These are phyloP conservation scores for Umbilicaria muhlenbergii DNA, from an alignment of 495 filamentous ascomycete genomes.

Conservation along the genomic window DNA sequence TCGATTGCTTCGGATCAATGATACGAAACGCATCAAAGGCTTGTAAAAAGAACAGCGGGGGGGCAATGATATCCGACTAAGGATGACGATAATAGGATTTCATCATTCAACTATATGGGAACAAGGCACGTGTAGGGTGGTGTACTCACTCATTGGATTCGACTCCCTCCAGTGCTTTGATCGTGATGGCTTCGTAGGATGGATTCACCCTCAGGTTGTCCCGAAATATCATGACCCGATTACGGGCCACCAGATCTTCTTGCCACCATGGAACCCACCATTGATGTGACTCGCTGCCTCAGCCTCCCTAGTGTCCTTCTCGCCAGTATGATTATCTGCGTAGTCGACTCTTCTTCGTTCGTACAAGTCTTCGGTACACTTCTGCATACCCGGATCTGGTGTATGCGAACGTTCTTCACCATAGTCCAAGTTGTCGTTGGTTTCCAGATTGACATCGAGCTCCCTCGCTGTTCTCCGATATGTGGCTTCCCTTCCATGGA, in stretches of 20 bases:
- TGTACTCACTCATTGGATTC: neutral
- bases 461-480: slow-evolving; percentile 7
- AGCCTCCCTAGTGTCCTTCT: too few species aligned
- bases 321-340: too few species aligned
- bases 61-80: slow-evolving; percentile 17
- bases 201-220: neutral
- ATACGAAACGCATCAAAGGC: slow-evolving; percentile 3
- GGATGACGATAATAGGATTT: slow-evolving; percentile 20
- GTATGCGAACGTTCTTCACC: slow-evolving; percentile 1
- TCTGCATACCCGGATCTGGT: too few species aligned
- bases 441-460: slow-evolving; percentile 4
- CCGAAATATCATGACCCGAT: neutral
- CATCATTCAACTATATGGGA: slow-evolving; percentile 11
- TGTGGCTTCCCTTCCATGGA: neutral
- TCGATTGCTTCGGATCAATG: slow-evolving; percentile 4
- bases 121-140: neutral
- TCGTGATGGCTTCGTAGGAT: neutral
- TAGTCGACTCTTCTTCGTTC: too few species aligned
- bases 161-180: neutral
- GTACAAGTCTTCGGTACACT: too few species aligned
- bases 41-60: slow-evolving; percentile 1
- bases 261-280: neutral
- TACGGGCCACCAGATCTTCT: slow-evolving; percentile 11
- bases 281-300: too few species aligned
- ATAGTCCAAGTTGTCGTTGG: slow-evolving; percentile 9